Evolutionary conservation across 768 basidiomycete species (phyloP), one percentile per base, ranked within the genome.

Genomic region (Aureoboletus auriporus): DNA sequence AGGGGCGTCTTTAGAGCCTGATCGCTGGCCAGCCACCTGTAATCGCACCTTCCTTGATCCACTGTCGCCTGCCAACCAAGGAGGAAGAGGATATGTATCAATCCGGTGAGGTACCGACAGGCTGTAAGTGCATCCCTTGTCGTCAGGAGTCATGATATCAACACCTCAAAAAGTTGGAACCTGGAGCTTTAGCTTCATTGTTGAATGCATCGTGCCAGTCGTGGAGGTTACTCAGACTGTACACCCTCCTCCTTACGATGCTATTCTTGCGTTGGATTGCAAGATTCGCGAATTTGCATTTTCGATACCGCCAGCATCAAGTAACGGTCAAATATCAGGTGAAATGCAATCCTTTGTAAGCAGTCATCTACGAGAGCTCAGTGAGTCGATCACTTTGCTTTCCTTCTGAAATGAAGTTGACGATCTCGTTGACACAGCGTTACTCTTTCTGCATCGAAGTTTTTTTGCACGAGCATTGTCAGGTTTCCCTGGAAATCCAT

Each of bases 381-480:
- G 77, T 77, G 42, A 43, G 59, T 62, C 37, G 12, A 42, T 31
- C 29, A 8, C 0, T 8, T 33, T 14, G 2, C 27, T 27, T 36
- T 26, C 30, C n/a, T 30, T 27, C 3, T 49, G 41, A n/a, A 35
- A 44, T 36, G 13, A 50, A 51, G 11, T 23, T 17, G 31, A 52
- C 36, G 35, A 43, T 13, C 9, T 10, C 5, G 3, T 36, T 31
- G 30, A 34, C 42, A 31, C 50, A 82, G 79, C 79, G 58, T 67
- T 80, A 11, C 53, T 83, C 43, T 78, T 73, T 57, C 65, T 83
- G 12, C 82, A 83, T 59, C 71, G 81, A 42, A 71, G 73, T 16
- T 80, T 74, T 60, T 82, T 83, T 56, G 78, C 77, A 9, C 77
- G 78, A 56, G 80, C 77, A 6, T 69, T 83, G 63, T 63, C 71